These are phyloP conservation scores for Russula compacta DNA, from an alignment of 768 basidiomycete species.

Conservation along the genomic window DNA sequence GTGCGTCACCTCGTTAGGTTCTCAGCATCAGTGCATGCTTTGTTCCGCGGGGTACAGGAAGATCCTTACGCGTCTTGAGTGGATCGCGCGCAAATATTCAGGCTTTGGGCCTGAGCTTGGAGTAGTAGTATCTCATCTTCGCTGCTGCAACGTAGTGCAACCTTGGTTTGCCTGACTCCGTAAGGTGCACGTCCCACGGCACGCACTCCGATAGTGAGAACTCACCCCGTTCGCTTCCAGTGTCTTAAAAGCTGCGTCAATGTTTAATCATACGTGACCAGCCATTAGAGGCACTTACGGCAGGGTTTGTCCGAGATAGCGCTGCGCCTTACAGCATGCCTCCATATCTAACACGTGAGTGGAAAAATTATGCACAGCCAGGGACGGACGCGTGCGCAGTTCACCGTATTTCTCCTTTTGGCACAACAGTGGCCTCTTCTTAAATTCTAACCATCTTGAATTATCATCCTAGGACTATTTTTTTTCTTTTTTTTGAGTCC, in stretches of 20 bases:
- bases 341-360: conserved; percentile 38
- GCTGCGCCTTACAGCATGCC: conserved; percentile 83
- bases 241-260: neutral
- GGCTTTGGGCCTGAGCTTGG: conserved; percentile 72
- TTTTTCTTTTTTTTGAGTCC: too few species aligned
- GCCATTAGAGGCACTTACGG: conserved; percentile 40
- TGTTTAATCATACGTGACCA: neutral
- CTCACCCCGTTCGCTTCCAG: neutral
- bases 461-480: too few species aligned
- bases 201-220: too few species aligned
- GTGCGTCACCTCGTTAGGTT: conserved; percentile 56
- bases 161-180: conserved; percentile 79
- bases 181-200: neutral
- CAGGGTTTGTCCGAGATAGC: conserved; percentile 64
- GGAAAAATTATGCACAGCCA: neutral
- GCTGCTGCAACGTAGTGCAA: conserved; percentile 68
- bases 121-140: conserved; percentile 80
- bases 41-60: neutral
- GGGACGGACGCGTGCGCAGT: conserved; percentile 26
- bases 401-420: too few species aligned
- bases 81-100: conserved; percentile 79
- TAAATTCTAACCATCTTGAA: too few species aligned
- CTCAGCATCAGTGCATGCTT: neutral
- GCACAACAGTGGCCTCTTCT: too few species aligned
- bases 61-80: conserved; percentile 71